Percentiles rank a stretch among this genome's conserved stretches.
Conservation (phyloP, 2,329 filamentous ascomycete genomes). For the Chalaropsis ovoidea region DNA sequence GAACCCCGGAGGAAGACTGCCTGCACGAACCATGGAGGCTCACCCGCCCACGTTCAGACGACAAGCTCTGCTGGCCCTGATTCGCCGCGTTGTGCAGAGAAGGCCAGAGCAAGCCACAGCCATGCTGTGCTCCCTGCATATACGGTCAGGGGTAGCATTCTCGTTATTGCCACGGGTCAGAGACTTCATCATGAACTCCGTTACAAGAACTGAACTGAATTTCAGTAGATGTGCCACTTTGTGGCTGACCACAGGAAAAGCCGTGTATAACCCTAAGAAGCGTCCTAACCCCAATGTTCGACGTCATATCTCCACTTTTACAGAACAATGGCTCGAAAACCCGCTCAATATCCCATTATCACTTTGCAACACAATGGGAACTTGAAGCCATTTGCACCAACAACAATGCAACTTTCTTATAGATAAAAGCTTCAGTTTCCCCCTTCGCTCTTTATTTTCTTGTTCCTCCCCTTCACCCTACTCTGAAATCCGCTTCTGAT, state of each 20-base stretch:
- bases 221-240: neutral
- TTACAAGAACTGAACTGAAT: neutral
- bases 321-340: neutral
- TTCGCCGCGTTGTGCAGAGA: neutral
- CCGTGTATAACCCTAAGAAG: neutral
- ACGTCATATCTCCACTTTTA: neutral
- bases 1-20: constrained; percentile 1
- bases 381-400: neutral
- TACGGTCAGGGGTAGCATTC: neutral
- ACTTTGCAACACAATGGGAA: neutral
- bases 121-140: constrained; percentile 2
- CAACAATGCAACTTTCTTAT: neutral
- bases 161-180: neutral
- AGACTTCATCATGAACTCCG: neutral
- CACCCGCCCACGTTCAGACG: neutral
- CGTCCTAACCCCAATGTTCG: neutral
- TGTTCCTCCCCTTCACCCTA: neutral
- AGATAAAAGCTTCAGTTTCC: neutral
- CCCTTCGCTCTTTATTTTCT: neutral
- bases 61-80: constrained; percentile 10
- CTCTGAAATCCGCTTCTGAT: neutral
- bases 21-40: neutral
- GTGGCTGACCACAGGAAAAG: neutral
- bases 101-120: constrained; percentile 8
- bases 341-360: neutral